These are phyloP conservation scores for Juglanconis oblonga DNA, from an alignment of 2,329 filamentous ascomycete genomes.

Conservation along the genomic window DNA sequence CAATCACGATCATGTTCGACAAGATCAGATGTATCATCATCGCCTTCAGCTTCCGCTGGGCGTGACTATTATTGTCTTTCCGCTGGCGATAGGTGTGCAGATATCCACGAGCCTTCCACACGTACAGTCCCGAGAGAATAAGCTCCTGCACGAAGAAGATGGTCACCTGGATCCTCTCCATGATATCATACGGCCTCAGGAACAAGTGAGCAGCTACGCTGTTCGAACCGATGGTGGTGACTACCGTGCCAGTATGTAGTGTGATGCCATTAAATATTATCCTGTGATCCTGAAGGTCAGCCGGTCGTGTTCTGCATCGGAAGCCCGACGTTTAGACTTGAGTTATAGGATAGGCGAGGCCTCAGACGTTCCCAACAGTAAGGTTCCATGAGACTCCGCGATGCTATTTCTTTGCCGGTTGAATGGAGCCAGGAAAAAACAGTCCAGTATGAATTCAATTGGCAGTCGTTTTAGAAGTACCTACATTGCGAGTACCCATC, in stretches of 20 bases:
- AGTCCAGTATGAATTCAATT: background rate
- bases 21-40: conserved; percentile 46
- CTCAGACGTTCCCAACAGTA: too few relatives aligned
- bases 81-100: conserved; percentile 38
- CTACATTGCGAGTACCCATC: conserved; percentile 48
- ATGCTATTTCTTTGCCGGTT: too few relatives aligned
- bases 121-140: conserved; percentile 51
- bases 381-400: too few relatives aligned
- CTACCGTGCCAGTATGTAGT: conserved; percentile 50
- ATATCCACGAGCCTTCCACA: conserved; percentile 49
- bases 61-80: conserved; percentile 27
- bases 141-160: conserved; percentile 55
- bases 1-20: conserved; percentile 41
- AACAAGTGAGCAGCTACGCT: conserved; percentile 31
- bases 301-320: background rate
- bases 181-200: conserved; percentile 38
- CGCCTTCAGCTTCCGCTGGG: conserved; percentile 28
- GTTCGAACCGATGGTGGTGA: conserved; percentile 54
- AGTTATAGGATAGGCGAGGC: too few relatives aligned
- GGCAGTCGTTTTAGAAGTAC: background rate
- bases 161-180: conserved; percentile 56
- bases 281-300: background rate
- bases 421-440: too few relatives aligned
- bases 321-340: too few relatives aligned
- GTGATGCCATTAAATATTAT: conserved; percentile 54